Percentiles rank a stretch among this genome's conserved stretches.
Evolutionary conservation across 257 asterid genomes (phyloP).

Genomic region (Galeopsis tetrahit): DNA sequence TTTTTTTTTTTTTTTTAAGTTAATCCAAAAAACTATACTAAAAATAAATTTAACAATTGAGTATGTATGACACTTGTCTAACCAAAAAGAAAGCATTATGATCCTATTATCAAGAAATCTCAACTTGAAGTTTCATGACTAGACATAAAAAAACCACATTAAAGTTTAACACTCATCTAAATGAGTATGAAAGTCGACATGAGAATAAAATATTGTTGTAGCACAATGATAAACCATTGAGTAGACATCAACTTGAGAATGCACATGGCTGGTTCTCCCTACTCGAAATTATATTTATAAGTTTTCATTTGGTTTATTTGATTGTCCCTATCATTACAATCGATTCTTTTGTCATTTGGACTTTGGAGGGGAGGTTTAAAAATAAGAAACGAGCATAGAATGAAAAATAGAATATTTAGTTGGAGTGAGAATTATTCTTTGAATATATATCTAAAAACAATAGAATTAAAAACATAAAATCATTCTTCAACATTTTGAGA

Average conservation of each 20-base stretch:
- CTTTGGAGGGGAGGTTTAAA: not conserved
- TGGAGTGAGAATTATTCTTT: not conserved
- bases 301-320: constrained; percentile 14
- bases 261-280: constrained; percentile 25
- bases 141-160: not conserved
- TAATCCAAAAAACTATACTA: too few species aligned
- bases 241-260: not conserved
- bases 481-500: too few species aligned
- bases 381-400: not conserved
- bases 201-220: not conserved
- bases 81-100: not conserved
- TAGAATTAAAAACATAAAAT: too few species aligned
- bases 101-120: not conserved
- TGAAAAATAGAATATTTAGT: not conserved
- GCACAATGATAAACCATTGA: not conserved
- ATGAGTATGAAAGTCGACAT: not conserved
- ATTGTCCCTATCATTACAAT: not conserved
- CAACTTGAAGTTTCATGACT: not conserved
- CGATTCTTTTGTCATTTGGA: not conserved
- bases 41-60: too few species aligned
- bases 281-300: constrained; percentile 13
- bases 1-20: too few species aligned
- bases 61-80: not conserved
- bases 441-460: too few species aligned
- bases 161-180: not conserved